phyloP scores from a whole-genome alignment of 495 filamentous ascomycete genomes.

The Glarea lozoyensis region DNA sequence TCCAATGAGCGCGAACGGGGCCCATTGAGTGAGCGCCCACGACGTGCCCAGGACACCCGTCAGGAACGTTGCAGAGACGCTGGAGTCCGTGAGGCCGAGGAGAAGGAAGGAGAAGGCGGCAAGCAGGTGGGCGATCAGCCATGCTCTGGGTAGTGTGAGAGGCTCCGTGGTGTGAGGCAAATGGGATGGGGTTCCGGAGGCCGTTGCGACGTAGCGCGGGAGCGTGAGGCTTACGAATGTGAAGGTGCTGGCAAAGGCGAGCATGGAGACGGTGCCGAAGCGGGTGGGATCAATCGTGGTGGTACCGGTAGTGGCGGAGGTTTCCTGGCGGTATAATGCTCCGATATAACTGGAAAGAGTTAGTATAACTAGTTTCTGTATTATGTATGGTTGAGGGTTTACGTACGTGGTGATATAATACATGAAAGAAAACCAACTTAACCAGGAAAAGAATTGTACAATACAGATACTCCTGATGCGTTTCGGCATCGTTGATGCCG shows the following conservation, averaged over 20 bases:
- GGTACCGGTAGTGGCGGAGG: too few relatives aligned
- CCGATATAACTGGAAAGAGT: slow-evolving; percentile 2
- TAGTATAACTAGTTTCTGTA: neutral
- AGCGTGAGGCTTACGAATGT: neutral
- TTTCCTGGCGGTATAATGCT: too few relatives aligned
- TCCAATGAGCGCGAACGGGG: slow-evolving; percentile 4
- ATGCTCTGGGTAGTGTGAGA: neutral
- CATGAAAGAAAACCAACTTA: slow-evolving; percentile 10
- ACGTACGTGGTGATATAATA: slow-evolving; percentile 11
- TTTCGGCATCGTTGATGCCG: neutral
- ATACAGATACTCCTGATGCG: slow-evolving; percentile 3
- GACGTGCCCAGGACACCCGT: neutral
- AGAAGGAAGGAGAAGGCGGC: neutral
- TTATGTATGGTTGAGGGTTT: neutral
- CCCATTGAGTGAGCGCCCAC: slow-evolving; percentile 7
- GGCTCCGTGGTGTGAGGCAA: too few relatives aligned
- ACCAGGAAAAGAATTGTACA: slow-evolving; percentile 9
- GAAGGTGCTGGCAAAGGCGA: slow-evolving; percentile 1
- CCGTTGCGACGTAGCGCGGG: slow-evolving; percentile 1
- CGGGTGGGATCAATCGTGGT: neutral
- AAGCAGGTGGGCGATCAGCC: neutral
- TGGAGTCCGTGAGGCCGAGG: neutral
- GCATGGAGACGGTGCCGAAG: neutral
- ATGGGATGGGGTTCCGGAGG: too few relatives aligned
- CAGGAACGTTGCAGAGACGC: neutral